These are phyloP conservation scores for Kodamaea sp. DNA, from an alignment of 1,139 yeast species.

Conservation along the genomic window DNA sequence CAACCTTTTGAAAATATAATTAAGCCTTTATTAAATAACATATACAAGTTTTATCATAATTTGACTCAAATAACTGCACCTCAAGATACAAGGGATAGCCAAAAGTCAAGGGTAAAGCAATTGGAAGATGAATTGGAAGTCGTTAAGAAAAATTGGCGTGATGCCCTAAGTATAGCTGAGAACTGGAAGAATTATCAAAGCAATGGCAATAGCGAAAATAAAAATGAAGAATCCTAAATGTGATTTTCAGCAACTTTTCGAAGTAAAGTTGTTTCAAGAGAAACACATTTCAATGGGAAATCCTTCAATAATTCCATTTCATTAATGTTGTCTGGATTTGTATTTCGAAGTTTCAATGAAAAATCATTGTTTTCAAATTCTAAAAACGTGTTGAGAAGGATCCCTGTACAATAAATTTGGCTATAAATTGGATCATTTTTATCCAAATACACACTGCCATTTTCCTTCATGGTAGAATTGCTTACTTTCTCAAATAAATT, in stretches of 20 bases:
- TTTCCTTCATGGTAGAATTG: not conserved
- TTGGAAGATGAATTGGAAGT: slow-evolving; percentile 35
- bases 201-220: not conserved
- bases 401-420: slow-evolving; percentile 29
- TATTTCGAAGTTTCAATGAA: slow-evolving; percentile 19
- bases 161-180: slow-evolving; percentile 45
- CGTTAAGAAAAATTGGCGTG: slow-evolving; percentile 40
- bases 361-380: slow-evolving; percentile 19
- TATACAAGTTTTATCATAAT: slow-evolving; percentile 19
- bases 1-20: slow-evolving; percentile 37
- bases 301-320: slow-evolving; percentile 24
- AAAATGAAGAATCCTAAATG: not conserved
- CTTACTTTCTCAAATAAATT: not conserved
- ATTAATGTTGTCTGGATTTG: slow-evolving; percentile 1
- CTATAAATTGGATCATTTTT: slow-evolving; percentile 16
- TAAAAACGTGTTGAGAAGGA: slow-evolving; percentile 28
- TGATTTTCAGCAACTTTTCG: slow-evolving; percentile 6
- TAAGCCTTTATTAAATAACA: slow-evolving; percentile 28
- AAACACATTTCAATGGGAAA: slow-evolving; percentile 30
- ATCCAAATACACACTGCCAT: slow-evolving; percentile 3
- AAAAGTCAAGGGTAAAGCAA: slow-evolving; percentile 18
- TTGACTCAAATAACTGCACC: slow-evolving; percentile 18
- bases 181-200: slow-evolving; percentile 36
- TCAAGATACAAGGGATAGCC: slow-evolving; percentile 4
- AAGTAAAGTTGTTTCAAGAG: slow-evolving; percentile 32